A percentile compares a stretch with the other conserved stretches of the same genome.
phyloP scores from a whole-genome alignment of 2,329 filamentous ascomycete genomes.

The Beauveria sp. region DNA sequence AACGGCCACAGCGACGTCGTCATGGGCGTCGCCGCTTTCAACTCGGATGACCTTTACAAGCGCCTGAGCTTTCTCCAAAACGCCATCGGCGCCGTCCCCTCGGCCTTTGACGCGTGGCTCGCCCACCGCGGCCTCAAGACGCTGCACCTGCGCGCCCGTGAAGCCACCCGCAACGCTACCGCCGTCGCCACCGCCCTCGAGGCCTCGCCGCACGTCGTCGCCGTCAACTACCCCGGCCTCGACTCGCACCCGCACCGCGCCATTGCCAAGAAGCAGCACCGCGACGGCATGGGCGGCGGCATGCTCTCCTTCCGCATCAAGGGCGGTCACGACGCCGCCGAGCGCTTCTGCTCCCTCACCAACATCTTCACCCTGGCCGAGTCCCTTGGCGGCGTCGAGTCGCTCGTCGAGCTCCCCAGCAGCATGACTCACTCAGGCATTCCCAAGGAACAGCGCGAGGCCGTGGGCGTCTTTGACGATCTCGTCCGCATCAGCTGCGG shows the following conservation, averaged over 20 bases:
- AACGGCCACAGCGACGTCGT: constrained; percentile 95
- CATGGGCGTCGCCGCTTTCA: constrained; percentile 96
- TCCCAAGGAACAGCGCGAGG: constrained; percentile 81
- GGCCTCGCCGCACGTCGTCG: constrained; percentile 70
- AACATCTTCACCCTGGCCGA: constrained; percentile 91
- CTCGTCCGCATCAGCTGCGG: constrained; percentile 89
- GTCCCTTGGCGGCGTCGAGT: constrained; percentile 86
- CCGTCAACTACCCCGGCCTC: constrained; percentile 93
- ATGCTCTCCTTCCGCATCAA: constrained; percentile 96
- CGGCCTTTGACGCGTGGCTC: constrained; percentile 95
- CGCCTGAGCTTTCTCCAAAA: constrained; percentile 90
- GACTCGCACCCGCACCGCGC: constrained; percentile 78
- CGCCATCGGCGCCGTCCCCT: constrained; percentile 91
- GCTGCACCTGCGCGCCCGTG: constrained; percentile 81
- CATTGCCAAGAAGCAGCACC: constrained; percentile 86
- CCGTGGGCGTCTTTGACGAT: constrained; percentile 90
- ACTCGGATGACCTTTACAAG: constrained; percentile 69
- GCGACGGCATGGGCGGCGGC: constrained; percentile 87
- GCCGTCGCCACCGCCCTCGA: constrained; percentile 71
- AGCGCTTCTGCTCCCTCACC: constrained; percentile 85
- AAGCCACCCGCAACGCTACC: constrained; percentile 75
- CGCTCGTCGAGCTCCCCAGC: constrained; percentile 81
- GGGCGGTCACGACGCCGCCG: constrained; percentile 77
- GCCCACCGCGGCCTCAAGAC: constrained; percentile 96
- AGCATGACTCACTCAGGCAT: constrained; percentile 98